Percentiles rank a stretch among this genome's conserved stretches.
Conservation (phyloP, 495 filamentous ascomycete species). For the Durotheca rogersii region DNA sequence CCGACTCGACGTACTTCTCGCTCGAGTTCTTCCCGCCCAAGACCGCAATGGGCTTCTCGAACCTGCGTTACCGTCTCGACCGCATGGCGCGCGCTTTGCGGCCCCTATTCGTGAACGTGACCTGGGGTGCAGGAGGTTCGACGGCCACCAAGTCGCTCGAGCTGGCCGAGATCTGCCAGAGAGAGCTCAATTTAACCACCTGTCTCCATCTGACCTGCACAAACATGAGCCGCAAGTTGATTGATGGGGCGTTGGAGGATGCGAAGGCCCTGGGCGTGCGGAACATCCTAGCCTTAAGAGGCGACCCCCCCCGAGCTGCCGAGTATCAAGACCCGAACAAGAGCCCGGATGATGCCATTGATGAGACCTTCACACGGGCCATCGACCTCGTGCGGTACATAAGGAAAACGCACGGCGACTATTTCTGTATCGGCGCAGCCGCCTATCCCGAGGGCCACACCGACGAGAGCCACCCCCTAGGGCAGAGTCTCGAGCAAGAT, state of each 20-base stretch:
- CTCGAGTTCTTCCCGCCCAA: slow-evolving; percentile 99
- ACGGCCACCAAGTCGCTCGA: slow-evolving; percentile 88
- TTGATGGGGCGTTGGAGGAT: slow-evolving; percentile 87
- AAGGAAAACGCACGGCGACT: slow-evolving; percentile 78
- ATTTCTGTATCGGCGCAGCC: slow-evolving; percentile 95
- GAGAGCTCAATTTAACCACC: slow-evolving; percentile 87
- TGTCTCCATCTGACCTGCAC: slow-evolving; percentile 97
- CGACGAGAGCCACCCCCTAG: slow-evolving; percentile 77
- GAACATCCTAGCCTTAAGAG: slow-evolving; percentile 90
- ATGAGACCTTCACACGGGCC: slow-evolving; percentile 85
- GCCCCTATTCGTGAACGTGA: slow-evolving; percentile 94
- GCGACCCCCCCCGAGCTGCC: slow-evolving; percentile 87
- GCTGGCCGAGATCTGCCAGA: slow-evolving; percentile 91
- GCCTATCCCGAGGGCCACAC: slow-evolving; percentile 95
- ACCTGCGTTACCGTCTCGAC: slow-evolving; percentile 87
- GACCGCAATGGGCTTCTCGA: slow-evolving; percentile 89
- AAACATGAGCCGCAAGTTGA: slow-evolving; percentile 85
- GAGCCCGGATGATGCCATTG: slow-evolving; percentile 45
- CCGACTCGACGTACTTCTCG: slow-evolving; percentile 83
- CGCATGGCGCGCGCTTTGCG: slow-evolving; percentile 90
- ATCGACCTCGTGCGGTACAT: slow-evolving; percentile 92
- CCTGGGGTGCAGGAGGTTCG: slow-evolving; percentile 95
- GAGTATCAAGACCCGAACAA: slow-evolving; percentile 71
- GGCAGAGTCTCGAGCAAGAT: slow-evolving; percentile 77
- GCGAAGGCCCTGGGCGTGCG: slow-evolving; percentile 90